Percentiles rank a stretch among this genome's conserved stretches.
These are phyloP conservation scores for Aspergillus egyptiacus DNA, from an alignment of 495 filamentous ascomycete species.

Conservation along the genomic window DNA sequence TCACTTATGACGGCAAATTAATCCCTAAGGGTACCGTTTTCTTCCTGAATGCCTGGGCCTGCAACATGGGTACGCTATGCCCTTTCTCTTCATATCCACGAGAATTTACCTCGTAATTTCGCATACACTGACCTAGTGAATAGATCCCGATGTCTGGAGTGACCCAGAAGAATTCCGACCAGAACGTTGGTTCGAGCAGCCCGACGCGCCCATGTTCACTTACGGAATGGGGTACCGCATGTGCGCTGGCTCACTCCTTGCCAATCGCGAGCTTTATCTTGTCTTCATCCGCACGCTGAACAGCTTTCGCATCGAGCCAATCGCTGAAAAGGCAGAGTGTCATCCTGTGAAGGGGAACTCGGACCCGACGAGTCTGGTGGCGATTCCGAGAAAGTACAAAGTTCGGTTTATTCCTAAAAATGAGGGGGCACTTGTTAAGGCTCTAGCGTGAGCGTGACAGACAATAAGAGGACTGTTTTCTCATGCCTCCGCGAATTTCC, in stretches of 20 bases:
- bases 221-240: constrained; percentile 61
- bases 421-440: constrained; percentile 31
- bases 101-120: background rate
- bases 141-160: constrained; percentile 51
- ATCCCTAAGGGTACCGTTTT: constrained; percentile 57
- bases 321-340: constrained; percentile 40
- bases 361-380: constrained; percentile 54
- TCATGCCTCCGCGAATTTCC: too few relatives aligned
- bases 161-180: constrained; percentile 56
- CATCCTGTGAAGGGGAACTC: constrained; percentile 51
- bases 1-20: constrained; percentile 48
- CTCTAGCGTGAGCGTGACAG: constrained; percentile 19
- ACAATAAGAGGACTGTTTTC: too few relatives aligned
- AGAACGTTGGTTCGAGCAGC: constrained; percentile 57
- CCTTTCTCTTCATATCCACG: background rate
- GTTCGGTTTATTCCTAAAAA: constrained; percentile 51
- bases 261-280: constrained; percentile 60
- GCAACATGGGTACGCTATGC: constrained; percentile 48
- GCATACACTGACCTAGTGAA: background rate
- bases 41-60: constrained; percentile 62
- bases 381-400: constrained; percentile 50
- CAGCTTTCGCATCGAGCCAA: constrained; percentile 50
- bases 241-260: constrained; percentile 58
- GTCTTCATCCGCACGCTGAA: constrained; percentile 57
- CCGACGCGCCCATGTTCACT: constrained; percentile 55